Percentiles rank a stretch among this genome's conserved stretches.
Evolutionary conservation across 2,329 filamentous ascomycete genomes (phyloP).

Genomic region (Chaetomium strumarium): DNA sequence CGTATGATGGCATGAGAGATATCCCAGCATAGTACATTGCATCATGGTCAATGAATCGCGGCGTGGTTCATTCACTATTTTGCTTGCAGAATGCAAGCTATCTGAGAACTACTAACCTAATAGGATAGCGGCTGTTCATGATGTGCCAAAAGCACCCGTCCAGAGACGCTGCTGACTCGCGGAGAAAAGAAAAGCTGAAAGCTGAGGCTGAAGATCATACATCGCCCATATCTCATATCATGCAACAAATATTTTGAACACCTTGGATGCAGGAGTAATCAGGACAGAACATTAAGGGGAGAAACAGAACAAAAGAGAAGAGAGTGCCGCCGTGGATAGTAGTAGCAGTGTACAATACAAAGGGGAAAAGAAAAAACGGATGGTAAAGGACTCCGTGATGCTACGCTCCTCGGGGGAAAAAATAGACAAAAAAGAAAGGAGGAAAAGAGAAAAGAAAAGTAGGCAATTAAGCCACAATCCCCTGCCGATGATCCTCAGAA

Average conservation of each 20-base stretch:
- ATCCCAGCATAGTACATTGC: slow-evolving; percentile 3
- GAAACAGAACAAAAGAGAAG: neutral
- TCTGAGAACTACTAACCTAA: no score
- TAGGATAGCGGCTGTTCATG: no score
- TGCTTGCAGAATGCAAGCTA: no score
- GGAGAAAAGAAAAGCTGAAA: no score
- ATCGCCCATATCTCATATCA: no score
- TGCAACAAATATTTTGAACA: neutral
- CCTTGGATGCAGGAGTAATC: neutral
- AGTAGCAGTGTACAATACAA: neutral
- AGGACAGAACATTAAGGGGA: neutral
- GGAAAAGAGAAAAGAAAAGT: neutral
- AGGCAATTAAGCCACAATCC: slow-evolving; percentile 10
- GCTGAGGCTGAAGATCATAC: no score
- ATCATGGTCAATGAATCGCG: neutral
- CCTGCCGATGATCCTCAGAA: slow-evolving; percentile 15
- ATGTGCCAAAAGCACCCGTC: no score
- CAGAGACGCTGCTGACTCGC: no score
- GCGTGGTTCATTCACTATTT: neutral
- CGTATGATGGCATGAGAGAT: neutral
- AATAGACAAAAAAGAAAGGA: neutral
- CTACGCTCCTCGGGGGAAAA: neutral
- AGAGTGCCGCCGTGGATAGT: neutral
- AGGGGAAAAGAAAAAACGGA: neutral
- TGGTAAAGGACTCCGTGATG: neutral